Evolutionary conservation across 2,329 filamentous ascomycete species (phyloP).

Genomic region (Tolypocladium tropicale): DNA sequence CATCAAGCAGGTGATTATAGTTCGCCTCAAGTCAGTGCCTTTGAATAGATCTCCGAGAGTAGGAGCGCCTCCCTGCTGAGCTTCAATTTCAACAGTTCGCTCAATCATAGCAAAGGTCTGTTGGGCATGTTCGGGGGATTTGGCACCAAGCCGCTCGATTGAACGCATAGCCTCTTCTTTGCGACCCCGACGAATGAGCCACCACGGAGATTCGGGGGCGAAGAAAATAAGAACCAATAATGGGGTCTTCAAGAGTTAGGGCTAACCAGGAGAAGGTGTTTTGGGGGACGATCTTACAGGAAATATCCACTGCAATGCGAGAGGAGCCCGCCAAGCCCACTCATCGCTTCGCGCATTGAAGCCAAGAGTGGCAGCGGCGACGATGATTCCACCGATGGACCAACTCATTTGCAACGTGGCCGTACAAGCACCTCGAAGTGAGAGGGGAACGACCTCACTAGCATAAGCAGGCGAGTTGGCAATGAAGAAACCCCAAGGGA

Average conservation of each 20-base stretch:
- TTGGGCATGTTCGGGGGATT: constrained; percentile 7
- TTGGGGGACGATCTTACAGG: too few species aligned
- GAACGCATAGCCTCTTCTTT: constrained; percentile 30
- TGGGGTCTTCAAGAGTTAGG: constrained; percentile 28
- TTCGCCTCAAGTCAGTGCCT: constrained; percentile 43
- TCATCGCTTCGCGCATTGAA: constrained; percentile 31
- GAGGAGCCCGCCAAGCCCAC: constrained; percentile 28
- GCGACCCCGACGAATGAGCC: constrained; percentile 39
- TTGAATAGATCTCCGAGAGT: constrained; percentile 40
- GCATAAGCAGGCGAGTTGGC: constrained; percentile 52
- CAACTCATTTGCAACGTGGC: constrained; percentile 56
- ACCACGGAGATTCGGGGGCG: constrained; percentile 42
- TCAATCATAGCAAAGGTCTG: constrained; percentile 46
- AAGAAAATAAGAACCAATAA: constrained; percentile 40
- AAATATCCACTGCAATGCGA: constrained; percentile 49
- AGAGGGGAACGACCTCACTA: constrained; percentile 47
- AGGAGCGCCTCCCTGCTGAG: constrained; percentile 24
- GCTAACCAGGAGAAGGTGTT: too few species aligned
- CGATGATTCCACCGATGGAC: constrained; percentile 51
- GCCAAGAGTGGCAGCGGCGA: constrained; percentile 41
- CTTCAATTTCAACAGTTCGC: constrained; percentile 44
- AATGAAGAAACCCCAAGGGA: constrained; percentile 55
- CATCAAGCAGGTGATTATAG: constrained; percentile 44
- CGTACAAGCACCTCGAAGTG: constrained; percentile 44
- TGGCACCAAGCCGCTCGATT: constrained; percentile 33